Evolutionary conservation across 129 eudicot genomes (phyloP), one percentile per base, ranked within the genome.

Genomic region (Erigeron canadensis): DNA sequence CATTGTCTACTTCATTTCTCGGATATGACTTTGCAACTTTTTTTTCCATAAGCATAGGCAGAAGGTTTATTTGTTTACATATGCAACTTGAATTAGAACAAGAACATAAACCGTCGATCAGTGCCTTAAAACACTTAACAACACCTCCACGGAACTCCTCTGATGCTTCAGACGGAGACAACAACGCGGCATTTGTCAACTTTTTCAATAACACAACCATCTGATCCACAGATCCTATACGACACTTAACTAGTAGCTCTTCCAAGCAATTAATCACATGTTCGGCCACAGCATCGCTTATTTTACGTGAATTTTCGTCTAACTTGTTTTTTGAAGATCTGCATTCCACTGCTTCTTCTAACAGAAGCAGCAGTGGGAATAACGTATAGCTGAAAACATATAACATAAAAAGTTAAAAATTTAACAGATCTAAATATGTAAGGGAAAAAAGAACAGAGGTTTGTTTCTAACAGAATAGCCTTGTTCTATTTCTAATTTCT

Each of bases 141-240:
- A 89, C 86, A 53, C 96, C 96, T 79, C 80, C 95, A 64, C 4
- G 96, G 79, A 94, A 89, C 80, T 94, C 98, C 83, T 94, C 98
- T 50, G 96, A 74, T 62, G 98, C 96, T 77, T 87, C 96, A 7
- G 81, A 71, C 47, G 92, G 93, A 69, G 98, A 84, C 40, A 94
- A 91, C 83, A 89, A 60, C n/a, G 96, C 98, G 38, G 90, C 96
- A 60, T 65, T 65, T 10, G 97, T 86, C 85, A 94, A 86, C 54
- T 89, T 94, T 87, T 94, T 94, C 86, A 90, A 77, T 45, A 89
- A 16, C 45, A 85, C 83, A 77, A 82, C 77, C 91, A 92, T 83
- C 39, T 57, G 63, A 23, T 57, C 63, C 7, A 57, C 38, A 7
- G 63, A 57, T 7, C 38, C 38, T 21, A 57, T 23, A 57, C 21